These are phyloP conservation scores for Coniochaeta sp. DNA, from an alignment of 2,329 filamentous ascomycete genomes.

Conservation along the genomic window DNA sequence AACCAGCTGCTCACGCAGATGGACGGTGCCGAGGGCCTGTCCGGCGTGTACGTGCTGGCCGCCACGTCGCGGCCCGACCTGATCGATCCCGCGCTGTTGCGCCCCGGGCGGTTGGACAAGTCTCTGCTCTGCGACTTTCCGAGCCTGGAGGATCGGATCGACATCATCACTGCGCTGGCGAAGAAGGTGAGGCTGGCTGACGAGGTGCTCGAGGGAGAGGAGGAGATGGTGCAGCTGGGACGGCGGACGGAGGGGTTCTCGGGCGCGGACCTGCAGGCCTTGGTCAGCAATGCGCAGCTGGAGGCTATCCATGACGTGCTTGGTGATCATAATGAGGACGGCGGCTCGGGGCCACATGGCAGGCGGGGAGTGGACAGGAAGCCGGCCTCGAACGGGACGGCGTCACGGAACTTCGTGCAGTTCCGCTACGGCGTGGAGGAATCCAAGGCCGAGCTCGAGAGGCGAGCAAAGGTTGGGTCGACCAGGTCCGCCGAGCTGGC, in stretches of 20 bases:
- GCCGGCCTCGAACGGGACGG: constrained; percentile 12
- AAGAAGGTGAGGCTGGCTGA: constrained; percentile 68
- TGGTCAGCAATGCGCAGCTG: constrained; percentile 93
- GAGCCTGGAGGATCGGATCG: constrained; percentile 67
- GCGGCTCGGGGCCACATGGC: not conserved
- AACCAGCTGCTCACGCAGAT: constrained; percentile 98
- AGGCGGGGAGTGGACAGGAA: constrained; percentile 23
- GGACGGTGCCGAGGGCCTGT: constrained; percentile 94
- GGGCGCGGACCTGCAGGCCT: constrained; percentile 87
- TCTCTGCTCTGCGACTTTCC: constrained; percentile 89
- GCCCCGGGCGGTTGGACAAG: constrained; percentile 90
- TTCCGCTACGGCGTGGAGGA: constrained; percentile 70
- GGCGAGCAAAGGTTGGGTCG: constrained; percentile 31
- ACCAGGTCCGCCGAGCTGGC: constrained; percentile 52
- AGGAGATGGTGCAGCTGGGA: constrained; percentile 65
- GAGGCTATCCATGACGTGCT: constrained; percentile 95
- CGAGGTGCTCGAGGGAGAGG: constrained; percentile 50
- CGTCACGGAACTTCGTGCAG: constrained; percentile 56
- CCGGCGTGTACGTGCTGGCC: constrained; percentile 91
- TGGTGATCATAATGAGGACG: constrained; percentile 41
- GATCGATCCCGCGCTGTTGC: constrained; percentile 86
- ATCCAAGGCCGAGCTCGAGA: constrained; percentile 31
- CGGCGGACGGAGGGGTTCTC: constrained; percentile 80
- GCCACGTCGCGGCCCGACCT: constrained; percentile 90
- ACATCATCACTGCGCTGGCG: constrained; percentile 81